Evolutionary conservation across 345 rosid genomes (phyloP).

Genomic region (Acer saccharum): DNA sequence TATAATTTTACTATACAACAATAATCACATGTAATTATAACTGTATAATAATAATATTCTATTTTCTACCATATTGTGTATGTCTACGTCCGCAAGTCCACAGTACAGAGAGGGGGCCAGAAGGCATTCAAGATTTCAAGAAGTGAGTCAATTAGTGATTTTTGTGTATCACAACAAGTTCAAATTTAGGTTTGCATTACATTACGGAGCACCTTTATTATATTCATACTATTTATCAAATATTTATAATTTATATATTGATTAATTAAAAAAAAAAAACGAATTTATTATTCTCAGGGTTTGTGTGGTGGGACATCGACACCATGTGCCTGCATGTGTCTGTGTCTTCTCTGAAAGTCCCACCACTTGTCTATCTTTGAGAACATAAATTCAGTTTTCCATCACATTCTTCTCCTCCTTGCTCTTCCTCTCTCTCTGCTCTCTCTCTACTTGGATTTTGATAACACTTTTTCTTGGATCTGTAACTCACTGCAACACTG

Average conservation of each 20-base stretch:
- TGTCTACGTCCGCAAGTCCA: neutral
- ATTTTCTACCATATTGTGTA: neutral
- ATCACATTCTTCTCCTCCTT: constrained; percentile 40
- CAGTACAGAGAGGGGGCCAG: constrained; percentile 9
- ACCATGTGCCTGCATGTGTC: constrained; percentile 99
- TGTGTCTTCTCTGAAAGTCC: constrained; percentile 73
- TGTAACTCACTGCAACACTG: constrained; percentile 35
- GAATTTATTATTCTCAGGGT: constrained; percentile 32
- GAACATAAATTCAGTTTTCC: constrained; percentile 53
- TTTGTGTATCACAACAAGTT: constrained; percentile 36
- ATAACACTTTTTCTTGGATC: constrained; percentile 47
- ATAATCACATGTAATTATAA: too few relatives aligned
- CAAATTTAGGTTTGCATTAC: constrained; percentile 41
- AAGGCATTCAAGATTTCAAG: neutral
- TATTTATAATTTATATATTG: too few relatives aligned
- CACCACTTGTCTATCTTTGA: constrained; percentile 54
- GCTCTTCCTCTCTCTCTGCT: constrained; percentile 33
- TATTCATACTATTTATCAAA: neutral
- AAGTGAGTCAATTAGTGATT: constrained; percentile 20
- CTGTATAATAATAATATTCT: neutral
- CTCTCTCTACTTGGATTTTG: constrained; percentile 16
- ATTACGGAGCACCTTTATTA: constrained; percentile 19
- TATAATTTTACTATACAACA: too few relatives aligned
- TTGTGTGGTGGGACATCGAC: constrained; percentile 50
- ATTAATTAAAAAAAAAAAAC: neutral